Percentiles rank a stretch among this genome's conserved stretches.
phyloP scores from a whole-genome alignment of 2,329 filamentous ascomycete species.

The Pseudocercospora ulei region DNA sequence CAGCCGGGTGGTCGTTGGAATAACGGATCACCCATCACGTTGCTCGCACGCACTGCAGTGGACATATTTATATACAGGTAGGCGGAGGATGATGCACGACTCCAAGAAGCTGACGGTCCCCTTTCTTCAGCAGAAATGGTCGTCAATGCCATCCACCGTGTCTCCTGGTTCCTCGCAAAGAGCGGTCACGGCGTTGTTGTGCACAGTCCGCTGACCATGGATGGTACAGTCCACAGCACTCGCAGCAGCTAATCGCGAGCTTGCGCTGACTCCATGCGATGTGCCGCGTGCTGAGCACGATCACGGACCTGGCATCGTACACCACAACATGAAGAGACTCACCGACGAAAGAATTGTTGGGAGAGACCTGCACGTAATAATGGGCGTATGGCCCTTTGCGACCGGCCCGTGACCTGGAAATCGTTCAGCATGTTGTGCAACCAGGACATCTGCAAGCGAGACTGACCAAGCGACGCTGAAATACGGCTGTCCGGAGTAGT shows the following conservation, averaged over 20 bases:
- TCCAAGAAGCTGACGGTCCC: background rate
- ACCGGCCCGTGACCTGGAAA: slow-evolving; percentile 61
- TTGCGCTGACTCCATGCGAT: slow-evolving; percentile 3
- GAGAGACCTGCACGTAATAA: slow-evolving; percentile 79
- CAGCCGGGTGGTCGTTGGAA: too few species aligned
- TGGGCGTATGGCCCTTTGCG: slow-evolving; percentile 78
- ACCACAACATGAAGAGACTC: slow-evolving; percentile 32
- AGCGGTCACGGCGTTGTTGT: background rate
- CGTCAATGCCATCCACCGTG: background rate
- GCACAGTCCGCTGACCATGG: background rate
- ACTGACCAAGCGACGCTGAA: slow-evolving; percentile 70
- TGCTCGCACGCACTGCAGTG: background rate
- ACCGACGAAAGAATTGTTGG: slow-evolving; percentile 62
- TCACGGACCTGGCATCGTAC: background rate
- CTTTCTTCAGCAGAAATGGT: background rate
- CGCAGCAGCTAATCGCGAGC: slow-evolving; percentile 1
- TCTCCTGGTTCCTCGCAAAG: slow-evolving; percentile 1
- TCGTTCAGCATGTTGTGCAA: slow-evolving; percentile 7
- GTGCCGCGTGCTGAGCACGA: background rate
- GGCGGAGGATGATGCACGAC: background rate
- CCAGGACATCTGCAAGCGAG: slow-evolving; percentile 4
- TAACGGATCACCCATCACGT: background rate
- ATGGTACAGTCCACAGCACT: background rate
- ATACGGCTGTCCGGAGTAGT: slow-evolving; percentile 49
- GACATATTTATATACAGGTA: background rate